Base-by-base conservation (phyloP, 306 rosid genomes). In the Rosa persica region DNA sequence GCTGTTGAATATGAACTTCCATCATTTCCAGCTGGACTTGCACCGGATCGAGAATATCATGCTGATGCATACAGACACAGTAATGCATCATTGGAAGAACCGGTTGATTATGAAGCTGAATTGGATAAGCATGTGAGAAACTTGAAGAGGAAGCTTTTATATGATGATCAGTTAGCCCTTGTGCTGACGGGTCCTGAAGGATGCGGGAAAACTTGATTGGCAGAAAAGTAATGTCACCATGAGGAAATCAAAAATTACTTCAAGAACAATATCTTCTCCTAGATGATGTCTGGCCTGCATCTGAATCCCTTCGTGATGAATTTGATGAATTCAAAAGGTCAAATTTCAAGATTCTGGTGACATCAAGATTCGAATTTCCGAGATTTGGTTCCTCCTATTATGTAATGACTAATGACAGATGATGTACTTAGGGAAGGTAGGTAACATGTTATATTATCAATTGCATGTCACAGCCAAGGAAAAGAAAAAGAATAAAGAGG, bases 141-240 rank as follows among this genome's bases (percentile, higher is more conserved):
- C 13, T 58, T 79, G 40, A 71, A 61, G 64, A 48, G 12, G 70
- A 22, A n/a, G 71, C 51, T 79, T 71, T 36, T 79, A 3, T 16
- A 39, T 20, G 64, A n/a, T 4, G 77, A 34, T n/a, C 25, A 3
- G 13, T 8, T 10, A 0, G 52, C 13, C 51, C 3, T 60, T 15
- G 70, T 78, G 36, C 39, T 71, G 15, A 79, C 71, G 0, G 72
- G 76, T 22, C 82, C 82, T 9, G 40, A 22, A 8, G 71, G 77
- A 61, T 71, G 72, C 4, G 82, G 82, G 64, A 79, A 79, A 55
- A 79, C 82, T 61, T 71, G 42, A 2, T 48, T 71, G 15, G 72
- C 42, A 3, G 23, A 70, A 16, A 34, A 8, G 5, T n/a, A 71
- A 0, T 79, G 77, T 72, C 8, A 27, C 7, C 72, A 79, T 36